Evolutionary conservation across 331 rosid species (phyloP), one percentile per base, ranked within the genome.

Genomic region (Acacia pycnantha): DNA sequence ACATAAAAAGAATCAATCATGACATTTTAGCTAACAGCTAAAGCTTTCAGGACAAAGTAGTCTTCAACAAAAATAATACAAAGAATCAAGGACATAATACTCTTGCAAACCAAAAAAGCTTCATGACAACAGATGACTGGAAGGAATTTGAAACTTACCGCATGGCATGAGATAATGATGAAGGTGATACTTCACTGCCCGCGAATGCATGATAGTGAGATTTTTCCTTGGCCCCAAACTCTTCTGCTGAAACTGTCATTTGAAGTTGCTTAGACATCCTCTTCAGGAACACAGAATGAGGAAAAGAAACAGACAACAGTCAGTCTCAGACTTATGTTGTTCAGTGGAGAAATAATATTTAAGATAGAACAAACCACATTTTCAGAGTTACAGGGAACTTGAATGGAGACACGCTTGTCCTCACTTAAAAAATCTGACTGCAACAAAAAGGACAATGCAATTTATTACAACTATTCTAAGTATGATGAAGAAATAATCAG

Each of bases 181-280:
- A 87, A 61, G 97, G 84, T n/a, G 95, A 89, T 74, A 87, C 62
- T 80, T 90, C 97, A 77, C 75, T 69, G 59, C 87, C 75, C 66
- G 82, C 85, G 76, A 83, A 92, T 15, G 92, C 84, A 82, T 82
- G 88, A 59, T 88, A 90, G 56, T 89, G 89, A 73, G 91, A 88
- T 82, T 87, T 94, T 79, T 90, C 97, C 88, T 86, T 90, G 50
- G 95, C 91, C 40, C 92, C 94, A 68, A 88, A 86, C 89, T 94
- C 97, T 86, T 94, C 97, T 48, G 97, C 98, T 83, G 91, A 90
- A 78, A 94, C 87, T 71, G 88, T 90, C 82, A 94, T 93, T 54
- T 92, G 94, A 64, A 94, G 79, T 82, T 87, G 87, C 83, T 87
- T 95, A 70, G 90, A 78, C 47, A 81, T 74, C 73, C 77, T 77